These are phyloP conservation scores for Ogataea pilisensis DNA, from an alignment of 805 yeast genomes.

Conservation along the genomic window DNA sequence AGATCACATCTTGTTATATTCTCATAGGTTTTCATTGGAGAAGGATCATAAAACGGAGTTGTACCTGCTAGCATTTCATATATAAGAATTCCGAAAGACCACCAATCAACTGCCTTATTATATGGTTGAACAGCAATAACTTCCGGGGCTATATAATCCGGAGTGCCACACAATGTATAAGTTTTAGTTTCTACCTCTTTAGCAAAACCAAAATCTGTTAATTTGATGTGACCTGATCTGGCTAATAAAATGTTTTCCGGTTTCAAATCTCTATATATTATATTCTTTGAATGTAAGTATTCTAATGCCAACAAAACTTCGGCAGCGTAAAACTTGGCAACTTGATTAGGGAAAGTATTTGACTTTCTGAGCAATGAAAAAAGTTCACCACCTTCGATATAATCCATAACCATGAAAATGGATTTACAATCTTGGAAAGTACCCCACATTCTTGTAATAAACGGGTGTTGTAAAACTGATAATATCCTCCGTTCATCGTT, in stretches of 20 bases:
- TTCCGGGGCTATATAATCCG: slow-evolving; percentile 63
- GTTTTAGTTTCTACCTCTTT: slow-evolving; percentile 58
- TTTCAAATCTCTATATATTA: slow-evolving; percentile 57
- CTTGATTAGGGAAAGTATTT: slow-evolving; percentile 59
- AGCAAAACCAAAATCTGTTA: slow-evolving; percentile 62
- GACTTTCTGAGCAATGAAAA: slow-evolving; percentile 53
- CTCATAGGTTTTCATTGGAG: slow-evolving; percentile 63
- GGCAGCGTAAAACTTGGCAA: slow-evolving; percentile 61
- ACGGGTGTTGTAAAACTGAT: slow-evolving; percentile 56
- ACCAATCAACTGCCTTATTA: slow-evolving; percentile 62
- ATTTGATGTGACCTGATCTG: slow-evolving; percentile 56
- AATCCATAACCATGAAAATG: slow-evolving; percentile 62
- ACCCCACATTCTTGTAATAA: slow-evolving; percentile 62
- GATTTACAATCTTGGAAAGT: slow-evolving; percentile 56
- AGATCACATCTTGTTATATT: slow-evolving; percentile 53
- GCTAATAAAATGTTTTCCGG: slow-evolving; percentile 59
- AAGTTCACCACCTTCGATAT: slow-evolving; percentile 61
- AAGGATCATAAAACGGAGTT: slow-evolving; percentile 60
- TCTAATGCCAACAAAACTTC: slow-evolving; percentile 57
- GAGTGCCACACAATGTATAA: slow-evolving; percentile 61
- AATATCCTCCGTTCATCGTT: slow-evolving; percentile 60
- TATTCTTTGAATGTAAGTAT: slow-evolving; percentile 53
- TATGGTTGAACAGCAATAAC: slow-evolving; percentile 60
- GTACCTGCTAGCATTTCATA: slow-evolving; percentile 62
- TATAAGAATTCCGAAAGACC: slow-evolving; percentile 58